Evolutionary conservation across 352 stramenopile genomes (phyloP).

Genomic region (Thraustochytrium sp.): DNA sequence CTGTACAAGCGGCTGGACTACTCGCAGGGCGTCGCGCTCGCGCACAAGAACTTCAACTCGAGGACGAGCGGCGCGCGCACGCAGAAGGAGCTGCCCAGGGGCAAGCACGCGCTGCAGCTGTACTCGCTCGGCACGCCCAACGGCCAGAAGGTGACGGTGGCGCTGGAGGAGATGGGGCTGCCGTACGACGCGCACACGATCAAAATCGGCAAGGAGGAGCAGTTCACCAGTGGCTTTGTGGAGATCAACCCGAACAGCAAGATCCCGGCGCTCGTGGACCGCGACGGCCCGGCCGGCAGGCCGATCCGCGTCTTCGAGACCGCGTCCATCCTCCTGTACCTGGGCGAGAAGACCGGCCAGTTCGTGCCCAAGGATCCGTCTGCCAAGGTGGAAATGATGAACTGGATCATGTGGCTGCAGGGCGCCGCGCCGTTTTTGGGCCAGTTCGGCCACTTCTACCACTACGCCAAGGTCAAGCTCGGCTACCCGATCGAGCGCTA

Average conservation of each 20-base stretch:
- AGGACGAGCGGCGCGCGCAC: conserved; percentile 55
- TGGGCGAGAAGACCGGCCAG: conserved; percentile 60
- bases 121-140: conserved; percentile 68
- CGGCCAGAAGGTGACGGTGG: conserved; percentile 65
- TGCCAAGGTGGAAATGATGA: conserved; percentile 56
- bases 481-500: conserved; percentile 64
- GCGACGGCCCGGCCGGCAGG: conserved; percentile 48
- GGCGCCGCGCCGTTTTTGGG: conserved; percentile 52
- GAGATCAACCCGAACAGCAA: conserved; percentile 71
- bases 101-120: conserved; percentile 58
- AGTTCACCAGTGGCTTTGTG: conserved; percentile 69
- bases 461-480: conserved; percentile 60
- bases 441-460: conserved; percentile 61
- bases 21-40: neutral
- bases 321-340: conserved; percentile 64
- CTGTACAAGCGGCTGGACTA: conserved; percentile 14
- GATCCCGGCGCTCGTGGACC: conserved; percentile 63
- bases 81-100: conserved; percentile 54
- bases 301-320: conserved; percentile 62
- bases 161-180: conserved; percentile 67
- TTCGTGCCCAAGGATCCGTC: conserved; percentile 56
- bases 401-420: conserved; percentile 71
- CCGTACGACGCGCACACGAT: conserved; percentile 64
- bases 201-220: conserved; percentile 56
- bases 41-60: conserved; percentile 41